Percentiles rank a stretch among this genome's conserved stretches.
Conservation (phyloP, 768 basidiomycete species). For the Wakefieldia striispora region DNA sequence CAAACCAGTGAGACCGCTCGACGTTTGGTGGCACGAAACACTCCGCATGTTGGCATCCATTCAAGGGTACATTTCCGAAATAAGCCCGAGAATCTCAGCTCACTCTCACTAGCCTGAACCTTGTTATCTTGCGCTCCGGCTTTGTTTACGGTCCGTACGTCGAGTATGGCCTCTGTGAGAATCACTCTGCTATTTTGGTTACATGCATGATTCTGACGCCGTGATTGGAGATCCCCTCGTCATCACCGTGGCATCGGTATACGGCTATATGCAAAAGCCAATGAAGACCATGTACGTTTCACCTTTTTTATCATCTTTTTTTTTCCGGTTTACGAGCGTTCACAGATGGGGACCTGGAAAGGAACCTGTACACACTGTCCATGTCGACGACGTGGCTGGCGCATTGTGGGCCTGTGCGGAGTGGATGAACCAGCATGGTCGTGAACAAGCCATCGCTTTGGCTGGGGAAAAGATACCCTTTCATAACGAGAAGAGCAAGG, state of each 20-base stretch:
- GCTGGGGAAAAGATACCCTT: conserved; percentile 42
- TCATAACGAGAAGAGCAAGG: conserved; percentile 65
- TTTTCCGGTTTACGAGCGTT: conserved; percentile 8
- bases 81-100: background rate
- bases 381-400: conserved; percentile 76
- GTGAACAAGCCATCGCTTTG: conserved; percentile 56
- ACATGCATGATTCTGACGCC: conserved; percentile 12
- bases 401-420: conserved; percentile 72
- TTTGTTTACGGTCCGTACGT: conserved; percentile 82
- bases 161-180: conserved; percentile 64
- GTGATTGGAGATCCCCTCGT: conserved; percentile 56
- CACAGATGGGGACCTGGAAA: conserved; percentile 78
- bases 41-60: conserved; percentile 73
- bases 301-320: background rate
- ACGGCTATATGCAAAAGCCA: conserved; percentile 78
- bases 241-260: conserved; percentile 75
- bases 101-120: conserved; percentile 57
- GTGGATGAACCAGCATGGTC: conserved; percentile 69
- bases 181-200: conserved; percentile 5
- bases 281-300: conserved; percentile 76
- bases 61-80: conserved; percentile 48
- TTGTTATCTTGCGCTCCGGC: conserved; percentile 74
- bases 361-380: conserved; percentile 71
- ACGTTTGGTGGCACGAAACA: conserved; percentile 90
- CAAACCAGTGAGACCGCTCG: conserved; percentile 66